Evolutionary conservation across 1,139 yeast species (phyloP).

Genomic region (Candida dubliniensis): DNA sequence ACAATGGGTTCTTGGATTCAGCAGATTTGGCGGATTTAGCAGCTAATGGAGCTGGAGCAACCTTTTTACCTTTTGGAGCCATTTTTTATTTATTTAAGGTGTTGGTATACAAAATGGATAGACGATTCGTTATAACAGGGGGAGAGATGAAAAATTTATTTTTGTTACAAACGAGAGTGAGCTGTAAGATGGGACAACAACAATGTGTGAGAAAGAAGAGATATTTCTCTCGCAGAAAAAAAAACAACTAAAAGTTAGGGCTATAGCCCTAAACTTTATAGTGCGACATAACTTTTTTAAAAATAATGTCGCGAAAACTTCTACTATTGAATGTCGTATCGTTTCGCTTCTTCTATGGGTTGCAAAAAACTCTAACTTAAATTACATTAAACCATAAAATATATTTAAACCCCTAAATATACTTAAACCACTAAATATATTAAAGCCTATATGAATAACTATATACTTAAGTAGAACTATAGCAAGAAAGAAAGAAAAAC

Average conservation of each 20-base stretch:
- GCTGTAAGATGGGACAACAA: not conserved
- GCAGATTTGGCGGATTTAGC: slow-evolving; percentile 34
- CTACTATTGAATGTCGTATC: not conserved
- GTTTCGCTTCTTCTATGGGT: too few relatives aligned
- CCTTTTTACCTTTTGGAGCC: slow-evolving; percentile 69
- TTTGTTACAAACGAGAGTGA: not conserved
- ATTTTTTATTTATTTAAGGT: slow-evolving; percentile 27
- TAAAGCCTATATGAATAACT: too few relatives aligned
- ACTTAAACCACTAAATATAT: too few relatives aligned
- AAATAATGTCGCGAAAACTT: not conserved
- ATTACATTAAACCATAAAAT: too few relatives aligned
- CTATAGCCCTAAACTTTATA: slow-evolving; percentile 2
- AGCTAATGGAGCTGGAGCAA: slow-evolving; percentile 67
- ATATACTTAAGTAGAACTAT: too few relatives aligned
- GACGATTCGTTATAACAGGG: not conserved
- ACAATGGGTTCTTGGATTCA: slow-evolving; percentile 40
- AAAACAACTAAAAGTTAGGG: slow-evolving; percentile 2
- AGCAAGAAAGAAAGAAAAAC: too few relatives aligned
- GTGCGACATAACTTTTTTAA: not conserved
- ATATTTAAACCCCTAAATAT: too few relatives aligned
- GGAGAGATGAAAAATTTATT: slow-evolving; percentile 5
- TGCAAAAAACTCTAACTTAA: too few relatives aligned
- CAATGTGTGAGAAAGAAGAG: slow-evolving; percentile 1
- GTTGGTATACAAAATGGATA: slow-evolving; percentile 6
- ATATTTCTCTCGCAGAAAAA: not conserved